Conservation (phyloP, 2,329 filamentous ascomycete genomes). For the Fonsecaea multimorphosa region DNA sequence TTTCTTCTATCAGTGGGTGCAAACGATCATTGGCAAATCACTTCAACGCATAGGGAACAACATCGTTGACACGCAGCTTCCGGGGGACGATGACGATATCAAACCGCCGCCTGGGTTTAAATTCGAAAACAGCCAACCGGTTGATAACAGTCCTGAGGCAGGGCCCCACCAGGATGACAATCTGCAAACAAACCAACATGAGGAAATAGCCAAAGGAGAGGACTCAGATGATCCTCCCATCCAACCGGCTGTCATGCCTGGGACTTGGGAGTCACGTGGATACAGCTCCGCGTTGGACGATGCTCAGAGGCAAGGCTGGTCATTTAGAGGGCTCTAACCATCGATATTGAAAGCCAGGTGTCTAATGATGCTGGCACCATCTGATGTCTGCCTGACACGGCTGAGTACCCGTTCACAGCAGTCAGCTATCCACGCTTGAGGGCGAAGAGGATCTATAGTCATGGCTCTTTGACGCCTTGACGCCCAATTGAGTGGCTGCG, state of each 20-base stretch:
- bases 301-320: conserved; percentile 37
- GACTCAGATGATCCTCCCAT: background rate
- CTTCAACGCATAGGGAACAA: conserved; percentile 39
- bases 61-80: conserved; percentile 40
- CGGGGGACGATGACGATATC: conserved; percentile 40
- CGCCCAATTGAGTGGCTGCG: too few species aligned
- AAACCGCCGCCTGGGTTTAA: conserved; percentile 38
- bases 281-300: conserved; percentile 31
- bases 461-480: too few species aligned
- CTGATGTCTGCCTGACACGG: too few species aligned
- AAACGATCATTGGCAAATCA: conserved; percentile 35
- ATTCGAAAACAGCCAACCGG: conserved; percentile 25
- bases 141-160: background rate
- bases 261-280: conserved; percentile 18
- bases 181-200: background rate
- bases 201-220: background rate
- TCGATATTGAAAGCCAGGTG: background rate
- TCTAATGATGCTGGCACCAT: too few species aligned
- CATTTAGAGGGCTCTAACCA: conserved; percentile 31
- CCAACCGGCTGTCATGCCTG: conserved; percentile 18
- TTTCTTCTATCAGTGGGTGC: conserved; percentile 39
- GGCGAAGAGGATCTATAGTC: too few species aligned
- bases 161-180: background rate
- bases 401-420: too few species aligned
- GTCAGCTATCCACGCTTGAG: too few species aligned